These are phyloP conservation scores for Paecilomyces niveus DNA, from an alignment of 2,329 filamentous ascomycete species.

Conservation along the genomic window DNA sequence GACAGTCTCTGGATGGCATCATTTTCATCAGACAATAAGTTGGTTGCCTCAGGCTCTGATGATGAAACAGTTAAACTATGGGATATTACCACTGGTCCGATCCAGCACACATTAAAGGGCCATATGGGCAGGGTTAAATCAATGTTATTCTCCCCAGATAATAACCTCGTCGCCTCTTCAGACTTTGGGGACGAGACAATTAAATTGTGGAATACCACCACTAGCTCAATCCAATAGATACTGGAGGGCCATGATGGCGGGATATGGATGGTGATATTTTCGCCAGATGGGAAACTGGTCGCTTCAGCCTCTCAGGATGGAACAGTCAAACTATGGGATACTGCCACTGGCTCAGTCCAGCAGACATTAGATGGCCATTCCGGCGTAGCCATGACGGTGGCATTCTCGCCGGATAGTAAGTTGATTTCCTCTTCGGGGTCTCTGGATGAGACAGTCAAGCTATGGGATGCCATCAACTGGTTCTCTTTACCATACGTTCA, in stretches of 20 bases:
- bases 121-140: not conserved
- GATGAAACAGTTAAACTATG: not conserved
- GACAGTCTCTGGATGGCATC: not conserved
- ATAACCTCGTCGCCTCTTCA: not conserved
- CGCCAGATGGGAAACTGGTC: not conserved
- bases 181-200: not conserved
- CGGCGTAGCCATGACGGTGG: not conserved
- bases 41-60: not conserved
- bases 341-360: not conserved
- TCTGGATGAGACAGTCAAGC: not conserved
- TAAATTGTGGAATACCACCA: not conserved
- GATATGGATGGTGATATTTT: not conserved
- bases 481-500: not conserved
- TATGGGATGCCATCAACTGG: not conserved
- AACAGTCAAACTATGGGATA: not conserved
- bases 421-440: not conserved
- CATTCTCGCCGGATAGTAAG: not conserved
- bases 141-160: not conserved
- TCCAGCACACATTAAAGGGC: not conserved
- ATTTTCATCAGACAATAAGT: not conserved
- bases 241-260: not conserved
- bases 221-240: not conserved
- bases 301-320: not conserved
- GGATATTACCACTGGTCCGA: not conserved
- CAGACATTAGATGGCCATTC: not conserved